A percentile compares a stretch with the other conserved stretches of the same genome.
Evolutionary conservation across 768 basidiomycete genomes (phyloP).

Genomic region (Austroboletus eburneus): DNA sequence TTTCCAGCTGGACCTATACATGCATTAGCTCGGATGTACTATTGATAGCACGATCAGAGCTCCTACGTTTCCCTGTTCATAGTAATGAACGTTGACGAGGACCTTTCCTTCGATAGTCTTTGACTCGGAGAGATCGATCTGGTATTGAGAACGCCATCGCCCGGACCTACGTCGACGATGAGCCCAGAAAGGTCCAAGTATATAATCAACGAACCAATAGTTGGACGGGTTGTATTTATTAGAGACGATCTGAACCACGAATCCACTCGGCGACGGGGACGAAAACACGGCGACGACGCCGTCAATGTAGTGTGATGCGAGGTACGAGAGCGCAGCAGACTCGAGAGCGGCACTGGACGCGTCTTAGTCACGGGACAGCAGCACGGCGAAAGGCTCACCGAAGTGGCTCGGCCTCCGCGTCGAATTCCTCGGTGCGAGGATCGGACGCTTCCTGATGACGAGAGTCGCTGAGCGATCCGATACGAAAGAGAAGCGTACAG

Average conservation of each 20-base stretch:
- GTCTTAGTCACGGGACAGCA: neutral
- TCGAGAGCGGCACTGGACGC: constrained; percentile 63
- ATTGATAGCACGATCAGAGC: neutral
- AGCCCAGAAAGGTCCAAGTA: neutral
- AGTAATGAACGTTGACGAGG: constrained; percentile 89
- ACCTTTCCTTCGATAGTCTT: constrained; percentile 68
- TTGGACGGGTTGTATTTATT: constrained; percentile 95
- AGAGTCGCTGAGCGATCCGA: constrained; percentile 1
- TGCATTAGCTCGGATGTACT: neutral
- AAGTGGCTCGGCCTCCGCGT: constrained; percentile 66
- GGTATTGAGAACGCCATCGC: constrained; percentile 88
- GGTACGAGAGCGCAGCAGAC: constrained; percentile 59
- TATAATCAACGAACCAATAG: constrained; percentile 62
- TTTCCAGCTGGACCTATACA: constrained; percentile 81
- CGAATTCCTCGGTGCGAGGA: constrained; percentile 56
- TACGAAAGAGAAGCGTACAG: neutral
- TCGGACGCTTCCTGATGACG: constrained; percentile 69
- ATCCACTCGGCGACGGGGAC: constrained; percentile 43
- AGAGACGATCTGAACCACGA: constrained; percentile 80
- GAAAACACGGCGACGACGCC: constrained; percentile 76
- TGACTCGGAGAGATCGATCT: constrained; percentile 55
- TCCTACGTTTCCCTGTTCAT: constrained; percentile 91
- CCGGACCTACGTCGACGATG: constrained; percentile 64
- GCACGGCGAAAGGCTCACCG: constrained; percentile 45
- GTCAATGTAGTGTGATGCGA: constrained; percentile 76